These are phyloP conservation scores for Phytophthora aleatoria DNA, from an alignment of 352 stramenopile species.

Conservation along the genomic window DNA sequence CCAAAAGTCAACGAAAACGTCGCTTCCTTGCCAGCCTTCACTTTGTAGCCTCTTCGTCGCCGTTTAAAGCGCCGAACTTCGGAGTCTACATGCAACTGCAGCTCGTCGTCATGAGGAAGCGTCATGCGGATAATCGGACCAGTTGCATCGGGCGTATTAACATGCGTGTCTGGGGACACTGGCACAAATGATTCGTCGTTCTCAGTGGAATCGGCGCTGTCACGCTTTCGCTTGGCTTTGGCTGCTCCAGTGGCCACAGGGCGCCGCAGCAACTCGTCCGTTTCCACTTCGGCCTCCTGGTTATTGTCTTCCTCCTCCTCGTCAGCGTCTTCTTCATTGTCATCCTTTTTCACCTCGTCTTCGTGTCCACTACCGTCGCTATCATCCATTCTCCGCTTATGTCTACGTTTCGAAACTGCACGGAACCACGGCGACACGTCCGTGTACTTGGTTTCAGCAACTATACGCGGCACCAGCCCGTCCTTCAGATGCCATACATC, in stretches of 20 bases:
- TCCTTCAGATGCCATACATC: constrained; percentile 79
- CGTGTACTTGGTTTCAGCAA: constrained; percentile 67
- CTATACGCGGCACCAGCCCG: constrained; percentile 50
- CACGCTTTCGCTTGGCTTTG: constrained; percentile 64
- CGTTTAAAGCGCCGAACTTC: constrained; percentile 69
- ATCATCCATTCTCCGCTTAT: constrained; percentile 48
- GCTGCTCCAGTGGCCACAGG: constrained; percentile 23
- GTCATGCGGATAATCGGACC: constrained; percentile 60
- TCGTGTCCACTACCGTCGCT: constrained; percentile 45
- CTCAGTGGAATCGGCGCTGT: constrained; percentile 41
- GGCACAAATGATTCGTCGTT: constrained; percentile 70
- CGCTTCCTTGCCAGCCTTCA: constrained; percentile 17
- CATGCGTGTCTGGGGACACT: constrained; percentile 67
- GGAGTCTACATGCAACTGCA: constrained; percentile 43
- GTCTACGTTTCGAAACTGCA: constrained; percentile 42
- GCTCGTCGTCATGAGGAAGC: constrained; percentile 53
- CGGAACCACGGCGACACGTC: constrained; percentile 69
- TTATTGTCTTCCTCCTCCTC: constrained; percentile 61
- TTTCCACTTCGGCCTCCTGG: constrained; percentile 51
- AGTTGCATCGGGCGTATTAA: constrained; percentile 61
- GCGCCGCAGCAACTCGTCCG: constrained; percentile 43
- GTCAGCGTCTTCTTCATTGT: constrained; percentile 61
- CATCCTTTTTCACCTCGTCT: constrained; percentile 57
- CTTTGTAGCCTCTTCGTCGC: constrained; percentile 39
- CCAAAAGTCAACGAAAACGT: constrained; percentile 42